Evolutionary conservation across 805 yeast species (phyloP).

Genomic region (Pichia gijzeniarum): DNA sequence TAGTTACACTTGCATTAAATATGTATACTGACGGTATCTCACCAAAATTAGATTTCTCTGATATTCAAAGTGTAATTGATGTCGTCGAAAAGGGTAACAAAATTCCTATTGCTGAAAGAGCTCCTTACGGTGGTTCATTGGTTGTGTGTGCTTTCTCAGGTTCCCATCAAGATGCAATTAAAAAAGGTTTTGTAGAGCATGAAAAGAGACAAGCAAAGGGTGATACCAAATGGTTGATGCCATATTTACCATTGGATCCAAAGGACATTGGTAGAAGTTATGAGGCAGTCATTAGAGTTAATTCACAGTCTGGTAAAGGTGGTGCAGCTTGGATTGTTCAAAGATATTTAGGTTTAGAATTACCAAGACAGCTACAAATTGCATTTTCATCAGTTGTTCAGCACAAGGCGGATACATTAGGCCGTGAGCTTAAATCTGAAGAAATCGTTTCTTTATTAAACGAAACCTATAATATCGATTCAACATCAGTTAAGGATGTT

Average conservation of each 20-base stretch:
- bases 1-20: conserved; percentile 68
- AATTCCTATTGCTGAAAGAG: conserved; percentile 66
- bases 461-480: conserved; percentile 45
- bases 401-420: conserved; percentile 53
- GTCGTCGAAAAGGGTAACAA: conserved; percentile 72
- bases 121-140: conserved; percentile 75
- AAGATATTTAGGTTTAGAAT: conserved; percentile 62
- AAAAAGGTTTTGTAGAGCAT: conserved; percentile 38
- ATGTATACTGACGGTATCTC: conserved; percentile 73
- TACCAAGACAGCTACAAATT: conserved; percentile 68
- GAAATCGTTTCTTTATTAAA: conserved; percentile 58
- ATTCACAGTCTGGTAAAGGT: conserved; percentile 84
- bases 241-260: conserved; percentile 77
- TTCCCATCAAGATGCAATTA: conserved; percentile 34
- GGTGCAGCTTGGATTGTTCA: conserved; percentile 81
- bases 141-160: conserved; percentile 79
- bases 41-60: conserved; percentile 67
- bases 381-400: conserved; percentile 63
- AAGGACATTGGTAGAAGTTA: conserved; percentile 74
- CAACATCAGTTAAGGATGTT: conserved; percentile 29
- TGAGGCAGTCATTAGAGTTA: conserved; percentile 78
- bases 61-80: conserved; percentile 58
- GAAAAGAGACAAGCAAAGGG: conserved; percentile 44
- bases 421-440: conserved; percentile 62
- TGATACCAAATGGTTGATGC: conserved; percentile 56